These are phyloP conservation scores for Cryptococcus floricola DNA, from an alignment of 1,284 basidiomycete species.

Conservation along the genomic window DNA sequence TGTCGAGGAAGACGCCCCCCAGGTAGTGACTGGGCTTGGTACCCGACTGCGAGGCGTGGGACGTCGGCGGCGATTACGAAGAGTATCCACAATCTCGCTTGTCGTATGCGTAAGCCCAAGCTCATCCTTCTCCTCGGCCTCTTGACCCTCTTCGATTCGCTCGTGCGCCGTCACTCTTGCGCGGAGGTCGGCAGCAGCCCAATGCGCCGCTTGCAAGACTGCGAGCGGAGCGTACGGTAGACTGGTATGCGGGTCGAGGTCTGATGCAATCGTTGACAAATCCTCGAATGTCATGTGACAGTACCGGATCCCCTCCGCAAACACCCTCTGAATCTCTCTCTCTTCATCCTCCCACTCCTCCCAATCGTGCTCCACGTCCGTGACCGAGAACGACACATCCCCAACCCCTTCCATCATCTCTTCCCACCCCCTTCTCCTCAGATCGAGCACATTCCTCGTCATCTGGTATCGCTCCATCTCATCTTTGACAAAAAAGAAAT, in stretches of 20 bases:
- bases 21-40: slow-evolving; percentile 10
- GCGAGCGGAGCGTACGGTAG: slow-evolving; percentile 65
- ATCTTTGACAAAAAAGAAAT: slow-evolving; percentile 72
- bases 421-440: slow-evolving; percentile 56
- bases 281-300: slow-evolving; percentile 79
- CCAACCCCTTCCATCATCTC: slow-evolving; percentile 21
- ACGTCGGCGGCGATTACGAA: slow-evolving; percentile 18
- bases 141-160: not conserved
- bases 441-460: slow-evolving; percentile 69
- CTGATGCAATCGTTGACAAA: slow-evolving; percentile 65
- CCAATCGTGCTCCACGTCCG: slow-evolving; percentile 18
- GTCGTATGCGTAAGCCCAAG: slow-evolving; percentile 40
- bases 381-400: slow-evolving; percentile 11
- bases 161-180: slow-evolving; percentile 29
- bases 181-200: slow-evolving; percentile 53
- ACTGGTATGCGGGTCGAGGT: slow-evolving; percentile 66
- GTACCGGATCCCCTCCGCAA: slow-evolving; percentile 78
- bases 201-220: slow-evolving; percentile 70
- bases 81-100: slow-evolving; percentile 21
- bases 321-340: slow-evolving; percentile 60
- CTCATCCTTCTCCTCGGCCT: slow-evolving; percentile 25
- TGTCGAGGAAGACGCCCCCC: not conserved
- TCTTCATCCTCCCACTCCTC: slow-evolving; percentile 47
- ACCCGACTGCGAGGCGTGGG: slow-evolving; percentile 17
- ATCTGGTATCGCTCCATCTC: slow-evolving; percentile 78